phyloP scores from a whole-genome alignment of 257 asterid species.

The Penstemon newberryi region DNA sequence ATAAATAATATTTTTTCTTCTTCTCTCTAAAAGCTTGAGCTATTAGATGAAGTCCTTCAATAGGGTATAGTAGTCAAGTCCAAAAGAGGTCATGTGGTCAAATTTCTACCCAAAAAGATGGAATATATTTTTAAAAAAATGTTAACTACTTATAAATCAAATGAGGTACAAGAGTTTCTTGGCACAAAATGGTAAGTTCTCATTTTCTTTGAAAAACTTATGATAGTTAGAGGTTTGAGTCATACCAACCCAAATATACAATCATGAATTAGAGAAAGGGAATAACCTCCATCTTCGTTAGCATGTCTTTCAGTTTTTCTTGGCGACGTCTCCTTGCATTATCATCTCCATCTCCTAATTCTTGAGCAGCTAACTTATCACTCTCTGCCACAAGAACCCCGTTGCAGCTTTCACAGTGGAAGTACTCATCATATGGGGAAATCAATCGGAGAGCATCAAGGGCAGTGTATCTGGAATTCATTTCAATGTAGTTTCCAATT shows the following conservation, averaged over 20 bases:
- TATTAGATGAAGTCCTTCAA: no score
- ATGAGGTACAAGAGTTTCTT: not conserved
- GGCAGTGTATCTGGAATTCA: conserved; percentile 70
- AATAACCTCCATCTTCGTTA: conserved; percentile 82
- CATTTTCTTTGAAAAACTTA: not conserved
- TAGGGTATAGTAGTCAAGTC: no score
- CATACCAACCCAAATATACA: conserved; percentile 2
- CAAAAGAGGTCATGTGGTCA: no score
- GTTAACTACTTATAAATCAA: no score
- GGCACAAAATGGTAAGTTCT: conserved; percentile 6
- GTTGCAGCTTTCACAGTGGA: conserved; percentile 91
- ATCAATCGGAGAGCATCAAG: conserved; percentile 81
- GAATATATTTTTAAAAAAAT: no score
- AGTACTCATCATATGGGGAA: conserved; percentile 70
- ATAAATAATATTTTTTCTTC: no score
- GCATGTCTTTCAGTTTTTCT: conserved; percentile 77
- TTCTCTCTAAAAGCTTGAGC: no score
- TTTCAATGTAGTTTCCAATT: conserved; percentile 22
- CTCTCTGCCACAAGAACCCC: conserved; percentile 82
- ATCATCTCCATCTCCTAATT: conserved; percentile 84
- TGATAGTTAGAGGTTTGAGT: conserved; percentile 9
- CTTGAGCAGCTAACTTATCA: conserved; percentile 77
- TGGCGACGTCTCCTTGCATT: conserved; percentile 83
- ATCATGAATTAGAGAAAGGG: conserved; percentile 23
- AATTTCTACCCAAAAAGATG: no score